Percentiles rank a stretch among this genome's conserved stretches.
Conservation (phyloP, 2,329 filamentous ascomycete species). For the Epichloe uncinata region DNA sequence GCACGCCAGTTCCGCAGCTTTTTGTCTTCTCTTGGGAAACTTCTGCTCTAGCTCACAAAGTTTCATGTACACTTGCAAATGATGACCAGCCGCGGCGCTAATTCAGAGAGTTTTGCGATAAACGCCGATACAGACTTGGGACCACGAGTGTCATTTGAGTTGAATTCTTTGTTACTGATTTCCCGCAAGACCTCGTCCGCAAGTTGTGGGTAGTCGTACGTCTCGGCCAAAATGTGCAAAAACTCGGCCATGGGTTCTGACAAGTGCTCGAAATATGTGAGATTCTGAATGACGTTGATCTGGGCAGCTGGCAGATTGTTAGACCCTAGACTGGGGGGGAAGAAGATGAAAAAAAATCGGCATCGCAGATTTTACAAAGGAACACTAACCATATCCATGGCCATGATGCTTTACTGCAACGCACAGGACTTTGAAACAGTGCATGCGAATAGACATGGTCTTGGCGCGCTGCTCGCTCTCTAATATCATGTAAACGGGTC, state of each 20-base stretch:
- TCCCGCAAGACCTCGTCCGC: slow-evolving; percentile 89
- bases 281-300: slow-evolving; percentile 92
- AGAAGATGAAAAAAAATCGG: not conserved
- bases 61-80: slow-evolving; percentile 87
- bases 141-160: slow-evolving; percentile 86
- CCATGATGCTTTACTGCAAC: slow-evolving; percentile 96
- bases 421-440: slow-evolving; percentile 92
- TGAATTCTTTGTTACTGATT: slow-evolving; percentile 95
- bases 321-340: slow-evolving; percentile 9
- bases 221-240: slow-evolving; percentile 84
- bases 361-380: not conserved
- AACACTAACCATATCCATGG: slow-evolving; percentile 69
- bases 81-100: slow-evolving; percentile 82
- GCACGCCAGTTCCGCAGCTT: slow-evolving; percentile 73
- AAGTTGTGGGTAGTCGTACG: slow-evolving; percentile 94
- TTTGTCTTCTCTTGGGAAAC: slow-evolving; percentile 82
- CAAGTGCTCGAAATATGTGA: slow-evolving; percentile 98
- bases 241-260: slow-evolving; percentile 99
- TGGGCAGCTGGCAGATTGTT: slow-evolving; percentile 56
- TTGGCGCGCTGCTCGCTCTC: slow-evolving; percentile 92
- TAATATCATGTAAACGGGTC: slow-evolving; percentile 84
- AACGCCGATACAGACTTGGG: slow-evolving; percentile 95
- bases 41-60: slow-evolving; percentile 93
- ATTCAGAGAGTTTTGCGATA: slow-evolving; percentile 81
- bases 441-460: slow-evolving; percentile 80